phyloP scores from a whole-genome alignment of 2,329 filamentous ascomycete genomes.

The Scortechinia acanthostroma region DNA sequence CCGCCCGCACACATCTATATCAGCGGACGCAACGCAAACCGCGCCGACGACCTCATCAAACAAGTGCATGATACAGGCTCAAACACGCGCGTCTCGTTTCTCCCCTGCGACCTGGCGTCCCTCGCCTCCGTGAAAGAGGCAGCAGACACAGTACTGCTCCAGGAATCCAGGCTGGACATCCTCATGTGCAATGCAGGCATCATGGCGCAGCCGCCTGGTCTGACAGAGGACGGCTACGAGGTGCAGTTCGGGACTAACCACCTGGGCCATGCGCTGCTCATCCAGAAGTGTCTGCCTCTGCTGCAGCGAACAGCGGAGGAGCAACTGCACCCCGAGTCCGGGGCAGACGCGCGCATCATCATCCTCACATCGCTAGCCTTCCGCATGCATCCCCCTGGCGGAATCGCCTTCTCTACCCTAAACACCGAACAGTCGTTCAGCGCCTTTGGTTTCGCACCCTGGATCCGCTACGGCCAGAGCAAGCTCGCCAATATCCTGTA shows the following conservation, averaged over 20 bases:
- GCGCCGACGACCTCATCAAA: conserved; percentile 31
- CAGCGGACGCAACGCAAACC: conserved; percentile 35
- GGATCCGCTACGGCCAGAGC: conserved; percentile 37
- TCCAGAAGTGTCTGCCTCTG: conserved; percentile 8
- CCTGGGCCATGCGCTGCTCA: conserved; percentile 10
- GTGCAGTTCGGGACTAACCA: conserved; percentile 16
- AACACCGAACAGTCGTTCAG: conserved; percentile 12
- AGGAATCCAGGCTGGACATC: conserved; percentile 29
- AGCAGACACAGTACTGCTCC: conserved; percentile 26
- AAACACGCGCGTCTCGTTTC: conserved; percentile 27
- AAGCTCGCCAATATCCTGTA: conserved; percentile 40
- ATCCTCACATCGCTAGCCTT: conserved; percentile 7
- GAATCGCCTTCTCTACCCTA: conserved; percentile 17
- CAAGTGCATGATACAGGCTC: conserved; percentile 20
- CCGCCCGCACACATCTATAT: conserved; percentile 46
- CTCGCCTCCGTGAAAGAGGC: conserved; percentile 35
- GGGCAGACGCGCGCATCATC: background rate
- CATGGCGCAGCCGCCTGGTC: conserved; percentile 10
- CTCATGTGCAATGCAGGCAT: conserved; percentile 23
- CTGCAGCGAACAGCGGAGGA: conserved; percentile 4
- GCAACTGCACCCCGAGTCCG: no score
- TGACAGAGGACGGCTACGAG: conserved; percentile 16
- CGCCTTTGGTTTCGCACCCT: conserved; percentile 22
- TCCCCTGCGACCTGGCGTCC: conserved; percentile 39
- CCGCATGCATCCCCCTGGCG: conserved; percentile 13